Evolutionary conservation across 306 rosid species (phyloP).

Genomic region (Gastrolobium villosum): DNA sequence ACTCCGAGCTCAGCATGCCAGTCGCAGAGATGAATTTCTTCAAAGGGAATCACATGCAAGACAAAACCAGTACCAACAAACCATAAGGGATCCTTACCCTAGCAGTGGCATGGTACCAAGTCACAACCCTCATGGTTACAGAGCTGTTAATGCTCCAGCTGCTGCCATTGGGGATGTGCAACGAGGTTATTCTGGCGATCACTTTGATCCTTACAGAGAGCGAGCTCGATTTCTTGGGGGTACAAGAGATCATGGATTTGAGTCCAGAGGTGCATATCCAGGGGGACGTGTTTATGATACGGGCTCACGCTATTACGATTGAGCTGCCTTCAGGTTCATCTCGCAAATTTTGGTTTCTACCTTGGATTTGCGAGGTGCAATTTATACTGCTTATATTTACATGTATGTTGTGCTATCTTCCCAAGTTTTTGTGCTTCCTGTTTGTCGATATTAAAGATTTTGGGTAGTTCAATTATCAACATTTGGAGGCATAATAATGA

Average conservation of each 20-base stretch:
- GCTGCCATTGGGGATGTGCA: constrained; percentile 56
- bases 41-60: constrained; percentile 77
- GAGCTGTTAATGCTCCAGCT: constrained; percentile 56
- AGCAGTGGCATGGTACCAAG: constrained; percentile 61
- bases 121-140: constrained; percentile 61
- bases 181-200: constrained; percentile 65
- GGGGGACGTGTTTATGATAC: constrained; percentile 92
- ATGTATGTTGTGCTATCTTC: constrained; percentile 4
- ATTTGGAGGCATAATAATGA: background rate
- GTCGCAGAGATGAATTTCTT: constrained; percentile 76
- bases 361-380: constrained; percentile 32
- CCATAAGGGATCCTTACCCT: constrained; percentile 64
- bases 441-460: constrained; percentile 2
- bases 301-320: constrained; percentile 77
- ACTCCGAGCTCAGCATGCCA: constrained; percentile 73
- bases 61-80: constrained; percentile 76
- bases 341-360: background rate
- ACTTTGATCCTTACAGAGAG: constrained; percentile 76
- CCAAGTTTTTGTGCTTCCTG: background rate
- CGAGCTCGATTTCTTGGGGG: constrained; percentile 85
- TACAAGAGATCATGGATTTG: constrained; percentile 68
- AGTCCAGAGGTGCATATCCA: constrained; percentile 73
- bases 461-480: constrained; percentile 22
- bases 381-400: constrained; percentile 42
- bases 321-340: constrained; percentile 36